Evolutionary conservation across 768 basidiomycete species (phyloP).

Genomic region (Exsudoporus frostii): DNA sequence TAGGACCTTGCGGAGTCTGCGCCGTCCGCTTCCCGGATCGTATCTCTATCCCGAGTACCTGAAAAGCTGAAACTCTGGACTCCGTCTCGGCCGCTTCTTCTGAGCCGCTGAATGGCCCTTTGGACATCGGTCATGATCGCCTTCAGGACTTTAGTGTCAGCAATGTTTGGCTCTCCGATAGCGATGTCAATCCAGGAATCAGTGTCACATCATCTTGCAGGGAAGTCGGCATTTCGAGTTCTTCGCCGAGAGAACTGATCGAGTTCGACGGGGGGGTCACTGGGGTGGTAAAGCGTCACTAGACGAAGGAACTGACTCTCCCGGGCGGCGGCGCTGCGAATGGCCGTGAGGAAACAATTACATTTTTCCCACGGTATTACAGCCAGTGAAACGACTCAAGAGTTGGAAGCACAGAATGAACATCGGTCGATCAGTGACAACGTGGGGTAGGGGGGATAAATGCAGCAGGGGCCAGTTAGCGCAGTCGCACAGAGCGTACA

Average conservation of each 20-base stretch:
- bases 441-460: too few relatives aligned
- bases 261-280: constrained; percentile 19
- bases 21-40: constrained; percentile 47
- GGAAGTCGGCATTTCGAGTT: constrained; percentile 38
- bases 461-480: too few relatives aligned
- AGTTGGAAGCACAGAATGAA: too few relatives aligned
- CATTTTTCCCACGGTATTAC: too few relatives aligned
- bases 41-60: constrained; percentile 56
- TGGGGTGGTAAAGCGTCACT: too few relatives aligned
- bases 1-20: too few relatives aligned
- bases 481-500: too few relatives aligned
- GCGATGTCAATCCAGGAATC: constrained; percentile 27
- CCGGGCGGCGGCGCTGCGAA: too few relatives aligned
- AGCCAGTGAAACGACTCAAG: too few relatives aligned
- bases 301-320: too few relatives aligned
- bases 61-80: constrained; percentile 74
- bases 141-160: constrained; percentile 64
- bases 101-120: constrained; percentile 84
- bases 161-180: constrained; percentile 20
- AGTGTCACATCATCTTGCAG: constrained; percentile 19
- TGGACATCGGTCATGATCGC: constrained; percentile 90
- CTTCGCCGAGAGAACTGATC: constrained; percentile 48
- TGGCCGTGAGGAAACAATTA: too few relatives aligned
- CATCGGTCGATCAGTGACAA: too few relatives aligned
- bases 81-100: constrained; percentile 54